Conservation (phyloP, 2,329 filamentous ascomycete species). For the Botryosphaeria dothidea region DNA sequence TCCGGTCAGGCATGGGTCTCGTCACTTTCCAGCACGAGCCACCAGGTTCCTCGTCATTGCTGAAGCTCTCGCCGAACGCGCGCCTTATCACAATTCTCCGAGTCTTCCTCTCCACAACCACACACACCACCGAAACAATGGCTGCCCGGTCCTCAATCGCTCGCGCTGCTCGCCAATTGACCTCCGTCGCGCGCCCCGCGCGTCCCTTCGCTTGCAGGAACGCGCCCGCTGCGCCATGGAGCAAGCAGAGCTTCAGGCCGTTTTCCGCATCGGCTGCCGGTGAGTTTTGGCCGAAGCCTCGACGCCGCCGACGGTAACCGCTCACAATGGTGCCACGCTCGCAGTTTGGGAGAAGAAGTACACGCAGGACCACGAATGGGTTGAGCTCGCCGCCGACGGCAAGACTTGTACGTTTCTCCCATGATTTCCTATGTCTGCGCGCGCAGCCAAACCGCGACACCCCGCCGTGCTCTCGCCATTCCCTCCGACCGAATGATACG, state of each 20-base stretch:
- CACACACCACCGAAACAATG: conserved; percentile 29
- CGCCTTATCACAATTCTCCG: conserved; percentile 4
- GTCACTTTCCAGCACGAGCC: background rate
- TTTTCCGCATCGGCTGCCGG: conserved; percentile 40
- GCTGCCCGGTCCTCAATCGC: conserved; percentile 35
- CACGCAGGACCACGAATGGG: conserved; percentile 98
- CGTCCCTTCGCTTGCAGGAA: conserved; percentile 24
- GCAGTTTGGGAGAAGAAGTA: conserved; percentile 75
- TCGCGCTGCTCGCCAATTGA: conserved; percentile 37
- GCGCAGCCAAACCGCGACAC: background rate
- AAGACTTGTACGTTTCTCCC: conserved; percentile 63
- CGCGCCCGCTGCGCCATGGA: conserved; percentile 24
- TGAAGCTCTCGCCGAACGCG: conserved; percentile 9
- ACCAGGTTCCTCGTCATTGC: conserved; percentile 14
- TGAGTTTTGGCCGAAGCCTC: conserved; percentile 23
- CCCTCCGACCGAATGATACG: conserved; percentile 1
- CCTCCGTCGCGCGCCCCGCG: conserved; percentile 30
- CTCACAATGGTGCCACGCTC: background rate
- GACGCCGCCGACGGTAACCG: background rate
- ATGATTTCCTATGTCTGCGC: conserved; percentile 10
- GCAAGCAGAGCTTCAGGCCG: conserved; percentile 29
- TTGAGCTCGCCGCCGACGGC: conserved; percentile 80
- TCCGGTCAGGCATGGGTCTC: background rate
- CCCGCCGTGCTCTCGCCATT: conserved; percentile 14
- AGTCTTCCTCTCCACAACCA: background rate